Percentiles rank a stretch among this genome's conserved stretches.
These are phyloP conservation scores for Yarrowia galli DNA, from an alignment of 1,139 yeast genomes.

Conservation along the genomic window DNA sequence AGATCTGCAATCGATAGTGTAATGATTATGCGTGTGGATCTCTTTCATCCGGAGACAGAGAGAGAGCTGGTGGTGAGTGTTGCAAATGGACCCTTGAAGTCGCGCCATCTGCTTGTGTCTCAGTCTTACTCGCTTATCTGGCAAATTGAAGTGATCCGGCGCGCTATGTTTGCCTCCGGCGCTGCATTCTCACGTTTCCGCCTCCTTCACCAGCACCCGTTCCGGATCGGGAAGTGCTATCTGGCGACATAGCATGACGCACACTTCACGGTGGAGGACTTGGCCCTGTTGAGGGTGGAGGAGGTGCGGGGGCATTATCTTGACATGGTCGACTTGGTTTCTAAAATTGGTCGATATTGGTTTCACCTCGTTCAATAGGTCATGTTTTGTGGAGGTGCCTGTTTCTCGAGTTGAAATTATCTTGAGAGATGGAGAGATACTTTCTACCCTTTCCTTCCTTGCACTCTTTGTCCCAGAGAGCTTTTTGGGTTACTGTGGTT, in stretches of 20 bases:
- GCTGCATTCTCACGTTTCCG: conserved; percentile 26
- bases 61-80: not conserved
- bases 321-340: not conserved
- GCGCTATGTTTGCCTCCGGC: conserved; percentile 5
- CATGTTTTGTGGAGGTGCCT: not conserved
- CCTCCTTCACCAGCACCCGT: not conserved
- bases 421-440: no score
- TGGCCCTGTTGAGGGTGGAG: not conserved
- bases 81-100: not conserved
- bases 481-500: not conserved
- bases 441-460: not conserved
- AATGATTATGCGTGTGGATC: conserved; percentile 6
- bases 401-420: not conserved
- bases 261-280: not conserved
- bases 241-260: not conserved
- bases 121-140: conserved; percentile 6
- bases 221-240: conserved; percentile 22
- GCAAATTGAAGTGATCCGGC: conserved; percentile 9
- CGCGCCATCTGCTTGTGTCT: not conserved
- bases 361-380: not conserved
- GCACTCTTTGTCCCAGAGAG: not conserved
- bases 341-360: not conserved
- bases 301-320: no score
- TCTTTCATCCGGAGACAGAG: not conserved
- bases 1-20: conserved; percentile 11